These are phyloP conservation scores for Voacanga thouarsii DNA, from an alignment of 257 asterid genomes.

Conservation along the genomic window DNA sequence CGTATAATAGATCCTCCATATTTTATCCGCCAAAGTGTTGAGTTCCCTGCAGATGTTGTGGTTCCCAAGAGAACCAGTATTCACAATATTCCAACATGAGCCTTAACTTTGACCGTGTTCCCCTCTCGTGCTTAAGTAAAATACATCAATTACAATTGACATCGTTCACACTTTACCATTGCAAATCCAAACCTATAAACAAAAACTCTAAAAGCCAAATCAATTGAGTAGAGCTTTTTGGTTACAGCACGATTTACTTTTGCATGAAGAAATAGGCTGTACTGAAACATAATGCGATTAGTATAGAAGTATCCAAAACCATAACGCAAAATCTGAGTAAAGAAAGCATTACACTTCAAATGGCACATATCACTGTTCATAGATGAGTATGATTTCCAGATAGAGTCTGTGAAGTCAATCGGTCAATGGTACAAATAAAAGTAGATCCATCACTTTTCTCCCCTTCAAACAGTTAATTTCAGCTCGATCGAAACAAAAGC, in stretches of 20 bases:
- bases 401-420: background rate
- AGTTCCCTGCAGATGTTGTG: background rate
- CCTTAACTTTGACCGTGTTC: background rate
- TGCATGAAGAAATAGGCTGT: background rate
- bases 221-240: background rate
- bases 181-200: background rate
- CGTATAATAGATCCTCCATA: background rate
- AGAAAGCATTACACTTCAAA: background rate
- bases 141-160: background rate
- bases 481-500: background rate
- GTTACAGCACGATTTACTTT: background rate
- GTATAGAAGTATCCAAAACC: background rate
- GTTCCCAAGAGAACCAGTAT: background rate
- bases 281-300: background rate
- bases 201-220: background rate
- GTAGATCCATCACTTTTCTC: conserved; percentile 8
- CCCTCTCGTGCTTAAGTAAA: background rate
- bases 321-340: background rate
- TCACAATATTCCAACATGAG: background rate
- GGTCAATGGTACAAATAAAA: background rate
- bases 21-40: background rate
- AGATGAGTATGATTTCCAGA: background rate
- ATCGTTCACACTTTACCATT: background rate
- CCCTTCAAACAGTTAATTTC: background rate
- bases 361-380: background rate